Conservation (phyloP, 768 basidiomycete species). For the Dioszegia hungarica region DNA sequence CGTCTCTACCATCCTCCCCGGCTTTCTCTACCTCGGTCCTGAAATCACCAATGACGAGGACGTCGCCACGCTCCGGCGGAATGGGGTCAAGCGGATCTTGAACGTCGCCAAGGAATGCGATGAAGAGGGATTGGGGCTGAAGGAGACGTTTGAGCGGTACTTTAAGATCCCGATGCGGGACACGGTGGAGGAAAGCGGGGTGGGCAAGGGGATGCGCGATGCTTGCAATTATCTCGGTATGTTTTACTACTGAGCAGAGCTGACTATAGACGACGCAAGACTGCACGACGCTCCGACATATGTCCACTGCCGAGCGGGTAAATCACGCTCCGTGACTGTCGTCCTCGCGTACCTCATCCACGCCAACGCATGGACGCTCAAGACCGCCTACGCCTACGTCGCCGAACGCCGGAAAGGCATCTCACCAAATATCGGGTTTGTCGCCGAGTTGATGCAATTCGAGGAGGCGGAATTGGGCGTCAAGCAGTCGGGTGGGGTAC, state of each 20-base stretch:
- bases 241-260: too few species aligned
- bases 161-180: conserved; percentile 87
- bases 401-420: conserved; percentile 88
- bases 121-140: conserved; percentile 61
- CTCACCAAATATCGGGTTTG: conserved; percentile 95
- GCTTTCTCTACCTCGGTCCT: conserved; percentile 85
- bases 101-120: conserved; percentile 91
- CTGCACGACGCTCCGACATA: conserved; percentile 84
- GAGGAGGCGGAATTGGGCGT: conserved; percentile 84
- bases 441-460: conserved; percentile 93
- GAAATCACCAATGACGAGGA: conserved; percentile 73
- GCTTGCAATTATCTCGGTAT: conserved; percentile 85
- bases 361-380: conserved; percentile 92
- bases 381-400: conserved; percentile 84
- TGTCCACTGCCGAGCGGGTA: conserved; percentile 94
- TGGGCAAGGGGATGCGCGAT: conserved; percentile 71
- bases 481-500: conserved; percentile 50
- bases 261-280: conserved; percentile 72
- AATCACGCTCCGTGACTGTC: conserved; percentile 90
- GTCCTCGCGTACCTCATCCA: conserved; percentile 97
- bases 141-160: conserved; percentile 74
- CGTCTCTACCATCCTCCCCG: conserved; percentile 86
- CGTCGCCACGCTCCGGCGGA: conserved; percentile 63
- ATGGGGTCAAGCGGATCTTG: conserved; percentile 80
- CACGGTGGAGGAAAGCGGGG: conserved; percentile 88